A percentile compares a stretch with the other conserved stretches of the same genome.
Evolutionary conservation across 345 rosid genomes (phyloP).

Genomic region (Litchi chinensis): DNA sequence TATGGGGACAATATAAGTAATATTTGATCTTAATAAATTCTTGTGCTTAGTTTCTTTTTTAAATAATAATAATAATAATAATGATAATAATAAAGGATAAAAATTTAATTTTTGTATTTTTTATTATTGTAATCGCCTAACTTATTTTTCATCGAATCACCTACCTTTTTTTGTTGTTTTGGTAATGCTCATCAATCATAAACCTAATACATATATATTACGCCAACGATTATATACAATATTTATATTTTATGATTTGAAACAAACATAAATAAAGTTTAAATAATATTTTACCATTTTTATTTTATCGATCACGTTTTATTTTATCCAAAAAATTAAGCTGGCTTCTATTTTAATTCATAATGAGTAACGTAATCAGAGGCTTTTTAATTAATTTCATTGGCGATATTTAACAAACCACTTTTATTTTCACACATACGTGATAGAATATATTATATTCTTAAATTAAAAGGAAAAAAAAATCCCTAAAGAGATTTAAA

Average conservation of each 20-base stretch:
- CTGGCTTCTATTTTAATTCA: neutral
- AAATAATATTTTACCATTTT: too few relatives aligned
- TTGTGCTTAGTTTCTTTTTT: too few relatives aligned
- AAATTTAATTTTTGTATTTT: too few relatives aligned
- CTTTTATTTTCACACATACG: neutral
- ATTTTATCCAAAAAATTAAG: neutral
- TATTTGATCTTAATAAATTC: too few relatives aligned
- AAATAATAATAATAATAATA: too few relatives aligned
- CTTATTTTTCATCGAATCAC: neutral
- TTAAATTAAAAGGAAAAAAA: neutral
- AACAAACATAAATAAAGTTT: neutral
- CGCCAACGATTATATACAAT: neutral
- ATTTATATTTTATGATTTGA: neutral
- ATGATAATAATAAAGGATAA: too few relatives aligned
- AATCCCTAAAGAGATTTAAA: neutral
- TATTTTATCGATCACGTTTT: too few relatives aligned
- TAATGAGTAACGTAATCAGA: neutral
- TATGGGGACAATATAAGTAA: too few relatives aligned
- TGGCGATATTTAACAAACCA: neutral
- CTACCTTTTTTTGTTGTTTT: too few relatives aligned
- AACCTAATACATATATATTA: neutral
- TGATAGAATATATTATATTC: constrained; percentile 19
- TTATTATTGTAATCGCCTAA: neutral
- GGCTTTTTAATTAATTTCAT: neutral
- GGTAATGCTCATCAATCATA: neutral